These are phyloP conservation scores for Paecilomyces sp. DNA, from an alignment of 2,329 filamentous ascomycete species.

Conservation along the genomic window DNA sequence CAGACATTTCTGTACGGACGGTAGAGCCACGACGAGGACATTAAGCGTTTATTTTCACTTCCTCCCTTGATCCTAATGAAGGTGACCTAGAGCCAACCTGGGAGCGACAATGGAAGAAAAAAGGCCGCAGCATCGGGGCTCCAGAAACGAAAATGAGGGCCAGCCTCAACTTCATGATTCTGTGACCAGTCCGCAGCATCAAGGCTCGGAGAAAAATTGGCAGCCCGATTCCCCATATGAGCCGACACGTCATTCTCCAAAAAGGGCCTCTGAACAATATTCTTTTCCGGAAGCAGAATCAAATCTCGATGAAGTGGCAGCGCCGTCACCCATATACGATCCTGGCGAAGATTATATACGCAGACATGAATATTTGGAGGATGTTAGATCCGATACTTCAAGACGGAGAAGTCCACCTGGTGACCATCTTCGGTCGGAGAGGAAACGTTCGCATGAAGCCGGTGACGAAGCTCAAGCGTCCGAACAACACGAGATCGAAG, in stretches of 20 bases:
- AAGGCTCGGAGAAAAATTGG: not conserved
- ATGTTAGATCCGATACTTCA: conserved; percentile 22
- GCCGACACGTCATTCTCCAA: not conserved
- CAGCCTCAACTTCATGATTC: not conserved
- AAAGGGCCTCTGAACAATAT: conserved; percentile 5
- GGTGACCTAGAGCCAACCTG: not conserved
- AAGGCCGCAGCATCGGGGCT: not conserved
- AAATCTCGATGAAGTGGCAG: conserved; percentile 20
- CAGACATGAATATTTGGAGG: conserved; percentile 35
- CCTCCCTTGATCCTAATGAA: not conserved
- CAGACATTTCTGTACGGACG: not conserved
- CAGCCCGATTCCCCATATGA: not conserved
- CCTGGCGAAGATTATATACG: conserved; percentile 31
- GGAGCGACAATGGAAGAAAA: not conserved
- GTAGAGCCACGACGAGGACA: not conserved
- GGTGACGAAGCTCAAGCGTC: not conserved
- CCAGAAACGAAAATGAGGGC: not conserved
- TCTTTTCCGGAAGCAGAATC: conserved; percentile 14
- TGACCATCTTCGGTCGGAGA: not conserved
- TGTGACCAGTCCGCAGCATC: not conserved
- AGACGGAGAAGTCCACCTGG: conserved; percentile 2
- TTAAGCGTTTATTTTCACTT: not conserved
- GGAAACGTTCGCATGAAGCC: not conserved
- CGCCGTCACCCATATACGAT: conserved; percentile 37
- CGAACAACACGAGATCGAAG: not conserved